phyloP scores from a whole-genome alignment of 805 yeast species.

The Candida morakotiae region DNA sequence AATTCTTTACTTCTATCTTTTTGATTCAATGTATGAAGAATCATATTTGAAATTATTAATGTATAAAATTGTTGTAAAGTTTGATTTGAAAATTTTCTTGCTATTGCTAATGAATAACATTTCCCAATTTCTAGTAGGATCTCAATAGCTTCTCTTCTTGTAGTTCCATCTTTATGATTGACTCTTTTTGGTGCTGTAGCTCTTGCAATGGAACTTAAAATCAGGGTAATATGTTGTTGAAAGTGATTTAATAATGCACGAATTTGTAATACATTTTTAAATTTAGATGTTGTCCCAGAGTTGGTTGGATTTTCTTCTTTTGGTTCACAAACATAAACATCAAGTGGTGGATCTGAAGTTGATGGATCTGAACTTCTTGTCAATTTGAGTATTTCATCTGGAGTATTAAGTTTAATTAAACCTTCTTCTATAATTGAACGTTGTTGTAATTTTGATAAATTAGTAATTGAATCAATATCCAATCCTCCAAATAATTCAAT shows the following conservation, averaged over 20 bases:
- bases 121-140: slow-evolving; percentile 32
- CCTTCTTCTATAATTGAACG: slow-evolving; percentile 58
- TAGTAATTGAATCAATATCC: slow-evolving; percentile 39
- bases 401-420: slow-evolving; percentile 44
- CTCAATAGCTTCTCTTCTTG: slow-evolving; percentile 38
- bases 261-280: slow-evolving; percentile 57
- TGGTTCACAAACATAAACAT: slow-evolving; percentile 43
- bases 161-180: slow-evolving; percentile 25
- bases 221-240: slow-evolving; percentile 40
- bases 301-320: slow-evolving; percentile 14
- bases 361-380: slow-evolving; percentile 31
- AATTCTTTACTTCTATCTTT: slow-evolving; percentile 20
- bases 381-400: slow-evolving; percentile 42
- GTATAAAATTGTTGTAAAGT: slow-evolving; percentile 29
- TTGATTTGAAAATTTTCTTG: slow-evolving; percentile 14
- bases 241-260: slow-evolving; percentile 48
- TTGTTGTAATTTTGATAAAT: slow-evolving; percentile 44
- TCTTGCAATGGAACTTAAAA: slow-evolving; percentile 41
- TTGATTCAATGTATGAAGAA: slow-evolving; percentile 34
- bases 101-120: slow-evolving; percentile 23
- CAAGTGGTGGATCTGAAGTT: slow-evolving; percentile 34
- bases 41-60: slow-evolving; percentile 22
- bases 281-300: slow-evolving; percentile 46
- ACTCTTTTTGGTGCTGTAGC: slow-evolving; percentile 47
- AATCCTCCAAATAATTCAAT: slow-evolving; percentile 34